Conservation (phyloP, 2,329 filamentous ascomycete genomes). For the Stemphylium lycopersici region DNA sequence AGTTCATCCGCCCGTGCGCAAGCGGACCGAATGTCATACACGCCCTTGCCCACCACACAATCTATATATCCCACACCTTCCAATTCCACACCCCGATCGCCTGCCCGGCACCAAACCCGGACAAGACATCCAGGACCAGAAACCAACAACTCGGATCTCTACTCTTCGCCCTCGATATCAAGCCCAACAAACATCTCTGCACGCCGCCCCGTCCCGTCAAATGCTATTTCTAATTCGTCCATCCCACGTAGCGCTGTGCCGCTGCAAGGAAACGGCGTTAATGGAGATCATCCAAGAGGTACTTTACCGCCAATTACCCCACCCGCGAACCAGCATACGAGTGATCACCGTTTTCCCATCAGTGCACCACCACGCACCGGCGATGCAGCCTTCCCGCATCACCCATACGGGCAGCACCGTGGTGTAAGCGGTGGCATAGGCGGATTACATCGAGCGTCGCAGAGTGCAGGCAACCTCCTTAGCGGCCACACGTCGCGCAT, state of each 20-base stretch:
- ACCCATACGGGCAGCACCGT: neutral
- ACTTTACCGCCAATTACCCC: slow-evolving; percentile 24
- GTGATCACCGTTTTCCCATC: slow-evolving; percentile 14
- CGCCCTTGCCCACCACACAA: slow-evolving; percentile 6
- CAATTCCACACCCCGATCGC: slow-evolving; percentile 1
- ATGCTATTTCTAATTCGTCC: neutral
- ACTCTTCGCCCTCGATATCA: slow-evolving; percentile 29
- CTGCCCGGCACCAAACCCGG: slow-evolving; percentile 20
- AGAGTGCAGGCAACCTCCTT: slow-evolving; percentile 1
- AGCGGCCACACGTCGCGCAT: neutral
- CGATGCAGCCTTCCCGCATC: neutral
- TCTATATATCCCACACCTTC: slow-evolving; percentile 6
- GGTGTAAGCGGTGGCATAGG: neutral
- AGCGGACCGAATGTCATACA: slow-evolving; percentile 18
- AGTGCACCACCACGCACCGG: slow-evolving; percentile 27
- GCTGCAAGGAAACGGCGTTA: neutral
- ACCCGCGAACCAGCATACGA: neutral
- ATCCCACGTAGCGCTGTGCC: slow-evolving; percentile 20
- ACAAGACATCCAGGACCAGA: slow-evolving; percentile 17
- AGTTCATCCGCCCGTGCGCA: slow-evolving; percentile 29
- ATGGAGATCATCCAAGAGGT: slow-evolving; percentile 4
- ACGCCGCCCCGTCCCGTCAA: slow-evolving; percentile 18
- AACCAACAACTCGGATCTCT: slow-evolving; percentile 29
- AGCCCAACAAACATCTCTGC: slow-evolving; percentile 2
- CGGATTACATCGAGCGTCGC: neutral